These are phyloP conservation scores for Calocera viscosa DNA, from an alignment of 768 basidiomycete genomes.

Conservation along the genomic window DNA sequence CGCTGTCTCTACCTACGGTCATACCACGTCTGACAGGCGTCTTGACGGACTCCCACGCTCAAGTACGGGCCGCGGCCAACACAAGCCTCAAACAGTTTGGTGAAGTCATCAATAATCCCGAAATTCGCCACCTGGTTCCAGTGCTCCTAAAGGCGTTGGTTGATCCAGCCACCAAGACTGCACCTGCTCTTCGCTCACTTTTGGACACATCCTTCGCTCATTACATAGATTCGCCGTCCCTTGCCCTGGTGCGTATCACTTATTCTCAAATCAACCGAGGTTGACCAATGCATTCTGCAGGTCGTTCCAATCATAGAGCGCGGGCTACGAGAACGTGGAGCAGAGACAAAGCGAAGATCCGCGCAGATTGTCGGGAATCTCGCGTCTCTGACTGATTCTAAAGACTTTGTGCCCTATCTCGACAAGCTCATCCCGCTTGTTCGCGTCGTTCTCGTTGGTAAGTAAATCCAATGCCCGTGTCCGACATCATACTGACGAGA, in stretches of 20 bases:
- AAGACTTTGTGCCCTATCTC: slow-evolving; percentile 94
- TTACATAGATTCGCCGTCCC: slow-evolving; percentile 92
- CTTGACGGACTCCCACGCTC: slow-evolving; percentile 92
- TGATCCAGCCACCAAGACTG: slow-evolving; percentile 76
- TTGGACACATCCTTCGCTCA: slow-evolving; percentile 95
- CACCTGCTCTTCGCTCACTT: slow-evolving; percentile 68
- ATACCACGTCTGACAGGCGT: slow-evolving; percentile 92
- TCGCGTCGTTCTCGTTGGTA: slow-evolving; percentile 64
- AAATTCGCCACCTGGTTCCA: slow-evolving; percentile 83
- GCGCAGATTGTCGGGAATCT: slow-evolving; percentile 97
- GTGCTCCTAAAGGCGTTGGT: slow-evolving; percentile 87
- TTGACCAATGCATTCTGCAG: slow-evolving; percentile 27
- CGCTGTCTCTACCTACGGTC: slow-evolving; percentile 87
- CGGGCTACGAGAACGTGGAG: slow-evolving; percentile 79
- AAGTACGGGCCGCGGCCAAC: slow-evolving; percentile 86
- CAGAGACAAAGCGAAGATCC: slow-evolving; percentile 90
- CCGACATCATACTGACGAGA: too few species aligned
- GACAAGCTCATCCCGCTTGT: slow-evolving; percentile 77
- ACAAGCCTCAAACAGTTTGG: slow-evolving; percentile 95
- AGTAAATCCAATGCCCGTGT: not conserved
- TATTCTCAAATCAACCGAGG: slow-evolving; percentile 9
- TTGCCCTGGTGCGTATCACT: slow-evolving; percentile 58
- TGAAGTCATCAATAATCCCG: slow-evolving; percentile 95
- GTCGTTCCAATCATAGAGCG: slow-evolving; percentile 92
- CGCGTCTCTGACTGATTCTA: slow-evolving; percentile 73